Evolutionary conservation across 1,139 yeast genomes (phyloP).

Genomic region (Suhomyces kunorum): DNA sequence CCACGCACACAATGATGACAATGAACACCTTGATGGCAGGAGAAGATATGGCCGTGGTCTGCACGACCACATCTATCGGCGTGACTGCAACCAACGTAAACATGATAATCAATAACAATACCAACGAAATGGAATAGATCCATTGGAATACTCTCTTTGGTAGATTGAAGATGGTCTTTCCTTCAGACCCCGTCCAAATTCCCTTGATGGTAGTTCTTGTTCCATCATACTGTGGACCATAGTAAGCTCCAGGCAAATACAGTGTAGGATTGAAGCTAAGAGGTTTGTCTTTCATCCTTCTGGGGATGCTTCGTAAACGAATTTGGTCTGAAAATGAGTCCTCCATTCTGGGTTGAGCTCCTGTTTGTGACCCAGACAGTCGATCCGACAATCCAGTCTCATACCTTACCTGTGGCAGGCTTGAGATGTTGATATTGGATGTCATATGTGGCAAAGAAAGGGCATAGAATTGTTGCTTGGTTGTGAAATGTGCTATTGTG

Average conservation of each 20-base stretch:
- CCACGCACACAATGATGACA: constrained; percentile 70
- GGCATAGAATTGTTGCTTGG: not conserved
- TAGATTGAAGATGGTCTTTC: constrained; percentile 21
- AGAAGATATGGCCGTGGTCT: constrained; percentile 55
- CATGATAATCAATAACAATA: constrained; percentile 43
- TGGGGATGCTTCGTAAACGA: constrained; percentile 6
- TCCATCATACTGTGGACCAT: not conserved
- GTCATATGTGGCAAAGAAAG: not conserved
- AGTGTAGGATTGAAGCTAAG: not conserved
- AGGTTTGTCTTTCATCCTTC: not conserved
- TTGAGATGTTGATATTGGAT: not conserved
- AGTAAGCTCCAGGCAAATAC: not conserved
- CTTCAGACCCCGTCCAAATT: constrained; percentile 9
- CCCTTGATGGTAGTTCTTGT: constrained; percentile 9
- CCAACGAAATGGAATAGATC: constrained; percentile 58
- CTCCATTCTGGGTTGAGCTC: not conserved
- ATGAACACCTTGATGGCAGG: constrained; percentile 70
- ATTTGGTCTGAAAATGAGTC: constrained; percentile 6
- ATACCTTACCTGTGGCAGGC: not conserved
- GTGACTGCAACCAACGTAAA: constrained; percentile 61
- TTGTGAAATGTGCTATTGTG: not conserved
- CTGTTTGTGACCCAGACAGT: constrained; percentile 1
- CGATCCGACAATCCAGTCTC: not conserved
- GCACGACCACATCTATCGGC: constrained; percentile 74
- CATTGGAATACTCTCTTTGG: constrained; percentile 47